Evolutionary conservation across 2,329 filamentous ascomycete species (phyloP), one percentile per base, ranked within the genome.

Genomic region (Magnaporthiopsis rhizophila): DNA sequence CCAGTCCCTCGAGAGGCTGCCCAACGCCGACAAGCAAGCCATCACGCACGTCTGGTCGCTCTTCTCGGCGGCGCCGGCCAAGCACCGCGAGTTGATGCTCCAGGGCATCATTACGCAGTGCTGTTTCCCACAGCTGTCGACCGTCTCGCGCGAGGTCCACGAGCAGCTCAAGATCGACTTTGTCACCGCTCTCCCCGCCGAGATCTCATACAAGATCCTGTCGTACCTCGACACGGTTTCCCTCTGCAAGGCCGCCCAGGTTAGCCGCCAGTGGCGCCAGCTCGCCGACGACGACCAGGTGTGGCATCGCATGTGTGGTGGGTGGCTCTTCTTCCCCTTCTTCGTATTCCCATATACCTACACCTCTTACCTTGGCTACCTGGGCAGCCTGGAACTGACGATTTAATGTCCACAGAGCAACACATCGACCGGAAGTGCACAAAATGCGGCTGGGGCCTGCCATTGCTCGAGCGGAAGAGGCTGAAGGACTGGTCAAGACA

Each of bases 81-180:
- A 96, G 74, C 94, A 98, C 72, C 89, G 95, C 69, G 94, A 96
- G 68, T 83, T 99, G 66, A 98, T 99, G 91, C 84, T 99, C 9
- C 92, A 97, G 74, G 95, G 95, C 69, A 94, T 99, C 71, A 88
- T 99, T 66, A 90, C 94, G 0, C 93, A 98, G 75, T 98, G 94
- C 76, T 99, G 95, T 78, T 98, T 99, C 72, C 94, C 95, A 1
- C 95, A 99, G 72, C 86, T 99, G 8, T 98, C 95, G 38, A 93
- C 91, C 69, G 89, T 99, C 65, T 95, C 94, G 2, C 88, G 91
- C 66, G 91, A 92, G 69, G 91, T 99, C 59, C 89, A 92, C 67
- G 93, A 98, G 69, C 89, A 98, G 67, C 93, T 99, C 72, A 95
- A 96, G 76, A 98, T 99, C 78, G 95, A 99, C 78, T 99, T 98